Conservation (phyloP, 805 yeast genomes). For the Candida vartiovaarae region DNA sequence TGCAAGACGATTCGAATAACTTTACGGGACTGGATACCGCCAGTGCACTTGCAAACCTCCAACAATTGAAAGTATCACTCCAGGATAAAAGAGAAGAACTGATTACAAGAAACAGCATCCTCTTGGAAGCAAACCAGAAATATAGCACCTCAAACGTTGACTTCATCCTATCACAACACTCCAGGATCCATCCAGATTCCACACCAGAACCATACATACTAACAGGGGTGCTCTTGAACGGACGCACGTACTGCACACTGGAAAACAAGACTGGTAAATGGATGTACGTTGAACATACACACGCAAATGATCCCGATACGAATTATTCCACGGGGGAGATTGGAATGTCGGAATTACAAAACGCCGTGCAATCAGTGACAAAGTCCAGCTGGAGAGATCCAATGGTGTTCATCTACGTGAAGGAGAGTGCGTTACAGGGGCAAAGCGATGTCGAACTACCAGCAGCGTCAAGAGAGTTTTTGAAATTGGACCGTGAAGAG, state of each 20-base stretch:
- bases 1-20: slow-evolving; percentile 15
- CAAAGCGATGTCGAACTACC: slow-evolving; percentile 14
- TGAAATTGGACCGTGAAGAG: slow-evolving; percentile 22
- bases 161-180: slow-evolving; percentile 17
- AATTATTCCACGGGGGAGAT: slow-evolving; percentile 5
- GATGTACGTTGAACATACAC: slow-evolving; percentile 25
- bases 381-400: slow-evolving; percentile 22
- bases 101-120: slow-evolving; percentile 2
- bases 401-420: slow-evolving; percentile 29
- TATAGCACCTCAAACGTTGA: slow-evolving; percentile 24
- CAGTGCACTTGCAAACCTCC: slow-evolving; percentile 3
- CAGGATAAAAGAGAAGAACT: slow-evolving; percentile 10
- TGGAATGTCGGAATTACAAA: slow-evolving; percentile 23
- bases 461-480: slow-evolving; percentile 23
- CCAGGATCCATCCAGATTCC: neutral
- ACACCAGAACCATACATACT: slow-evolving; percentile 32
- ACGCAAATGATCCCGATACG: slow-evolving; percentile 23
- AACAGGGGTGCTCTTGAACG: slow-evolving; percentile 29
- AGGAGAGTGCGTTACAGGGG: slow-evolving; percentile 18
- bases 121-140: slow-evolving; percentile 11
- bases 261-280: slow-evolving; percentile 23
- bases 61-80: slow-evolving; percentile 5
- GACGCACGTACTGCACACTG: slow-evolving; percentile 26
- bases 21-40: slow-evolving; percentile 10
- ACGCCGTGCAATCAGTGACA: slow-evolving; percentile 16